Conservation (phyloP, 345 rosid species). For the Syzygium aqueum region DNA sequence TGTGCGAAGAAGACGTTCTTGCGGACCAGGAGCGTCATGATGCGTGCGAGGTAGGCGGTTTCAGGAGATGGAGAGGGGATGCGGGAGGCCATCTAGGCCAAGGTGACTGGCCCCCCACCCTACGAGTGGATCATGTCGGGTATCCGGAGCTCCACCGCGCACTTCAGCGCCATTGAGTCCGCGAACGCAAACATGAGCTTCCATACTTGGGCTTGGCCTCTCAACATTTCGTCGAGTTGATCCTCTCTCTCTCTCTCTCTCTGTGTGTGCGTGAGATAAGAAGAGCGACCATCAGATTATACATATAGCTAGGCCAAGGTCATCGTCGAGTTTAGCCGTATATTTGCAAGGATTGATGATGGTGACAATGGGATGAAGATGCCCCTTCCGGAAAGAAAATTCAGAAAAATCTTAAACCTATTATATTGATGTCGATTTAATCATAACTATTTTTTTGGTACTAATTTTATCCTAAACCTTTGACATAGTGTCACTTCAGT, state of each 20-base stretch:
- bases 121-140: slow-evolving; percentile 18
- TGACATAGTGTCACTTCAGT: too few relatives aligned
- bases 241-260: background rate
- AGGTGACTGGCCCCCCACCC: background rate
- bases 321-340: background rate
- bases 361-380: too few relatives aligned
- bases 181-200: slow-evolving; percentile 4
- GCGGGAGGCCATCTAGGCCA: slow-evolving; percentile 14
- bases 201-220: slow-evolving; percentile 13
- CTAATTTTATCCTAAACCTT: too few relatives aligned
- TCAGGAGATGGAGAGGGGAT: slow-evolving; percentile 1
- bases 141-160: slow-evolving; percentile 19
- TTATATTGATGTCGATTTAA: too few relatives aligned
- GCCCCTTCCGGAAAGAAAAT: too few relatives aligned
- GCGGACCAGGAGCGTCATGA: slow-evolving; percentile 18
- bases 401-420: too few relatives aligned
- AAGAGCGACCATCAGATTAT: background rate
- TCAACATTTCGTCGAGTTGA: background rate
- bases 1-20: slow-evolving; percentile 5
- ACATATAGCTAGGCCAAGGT: background rate
- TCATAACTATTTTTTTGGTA: too few relatives aligned
- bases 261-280: background rate
- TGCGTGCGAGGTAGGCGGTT: slow-evolving; percentile 4
- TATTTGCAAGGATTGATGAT: too few relatives aligned
- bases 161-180: slow-evolving; percentile 17